Evolutionary conservation across 495 filamentous ascomycete species (phyloP), one percentile per base, ranked within the genome.

Genomic region (Neurospora discreta): DNA sequence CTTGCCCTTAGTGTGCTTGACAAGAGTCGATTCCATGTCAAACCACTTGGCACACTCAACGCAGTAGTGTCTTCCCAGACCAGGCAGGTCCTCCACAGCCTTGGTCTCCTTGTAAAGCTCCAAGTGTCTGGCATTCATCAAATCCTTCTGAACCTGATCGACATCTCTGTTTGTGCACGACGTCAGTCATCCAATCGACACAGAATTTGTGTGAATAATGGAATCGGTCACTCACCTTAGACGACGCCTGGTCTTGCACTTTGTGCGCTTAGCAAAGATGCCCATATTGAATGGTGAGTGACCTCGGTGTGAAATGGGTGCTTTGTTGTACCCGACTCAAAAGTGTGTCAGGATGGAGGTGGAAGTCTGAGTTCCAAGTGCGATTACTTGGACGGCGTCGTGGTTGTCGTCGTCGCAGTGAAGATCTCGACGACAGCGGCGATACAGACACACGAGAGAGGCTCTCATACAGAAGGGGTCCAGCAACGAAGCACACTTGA

Each of bases 1-100:
- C 83, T 97, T 99, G 71, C 94, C 93, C 81, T 91, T 93, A 41
- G 82, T 84, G 80, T 99, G 95, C 38, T 86, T 82, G 38, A 88
- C 85, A 72, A 97, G 83, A 76, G 90, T 95, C 75, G 88, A 81
- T 69, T 96, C 93, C 70, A 89, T 91, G 81, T 98, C 95, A 80
- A 95, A 98, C 90, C 91, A 98, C 83, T 97, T 98, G 44, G 94
- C 89, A 77, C 95, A 99, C 82, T 97, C 92, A n/a, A 91, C 84
- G 80, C 95, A 99, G 79, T 97, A 97, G 74, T 87, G 90, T 77
- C 85, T 83, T 6, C 95, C 95, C 38, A 97, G 83, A 0, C 89
- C 94, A 8, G 95, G 95, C 18, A 95, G 86, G 75, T 98, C 95
- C 78, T 97, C 95, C 23, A 87, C 82, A 36, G 92, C 90, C 76